Evolutionary conservation across 2,329 filamentous ascomycete species (phyloP), one percentile per base, ranked within the genome.

Genomic region (Alternaria brassicicola): DNA sequence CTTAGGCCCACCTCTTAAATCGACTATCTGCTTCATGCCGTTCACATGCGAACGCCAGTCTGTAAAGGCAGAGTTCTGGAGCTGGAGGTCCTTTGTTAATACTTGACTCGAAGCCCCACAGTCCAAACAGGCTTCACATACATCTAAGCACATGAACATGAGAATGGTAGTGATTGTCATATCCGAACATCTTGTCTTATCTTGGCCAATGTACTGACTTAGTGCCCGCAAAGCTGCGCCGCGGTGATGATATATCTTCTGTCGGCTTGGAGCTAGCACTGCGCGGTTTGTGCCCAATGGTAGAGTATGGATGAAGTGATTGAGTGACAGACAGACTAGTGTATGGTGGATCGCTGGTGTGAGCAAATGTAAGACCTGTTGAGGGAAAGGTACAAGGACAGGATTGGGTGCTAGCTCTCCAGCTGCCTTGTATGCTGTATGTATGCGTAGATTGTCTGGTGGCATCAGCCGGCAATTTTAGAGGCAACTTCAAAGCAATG

Each of bases 61-160:
- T 2, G 62, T 52, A 8, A 63, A 56, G 4, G 60, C 50, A 1
- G 64, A 62, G 17, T 69, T 66, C 48, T 74, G 71, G 4, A 75
- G 63, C 73, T 74, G 15, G 13, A 4, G 9, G 26, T 62, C 35
- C 55, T 28, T 28, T 15, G 36, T 52, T 36, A 36, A 21, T 21
- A 13, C 31, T n/a, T 17, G 13, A 1, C 17, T 43, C 8, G 9
- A 10, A 23, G 43, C 3, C 13, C 12, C n/a, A 6, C 6, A 28
- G 31, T 19, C 12, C 3, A 10, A 5, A 4, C 23, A 8, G 4
- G 9, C 28, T 23, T 6, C n/a, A 56, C 68, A 55, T 56, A 72
- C 71, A 57, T 76, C 73, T 43, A 66, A 58, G 17, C 66, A 65
- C 59, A 75, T 58, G 43, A 76, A 70, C 58, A 73, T 67, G 2